Base-by-base conservation (phyloP, 257 asterid species). In the Ligustrum vulgare region DNA sequence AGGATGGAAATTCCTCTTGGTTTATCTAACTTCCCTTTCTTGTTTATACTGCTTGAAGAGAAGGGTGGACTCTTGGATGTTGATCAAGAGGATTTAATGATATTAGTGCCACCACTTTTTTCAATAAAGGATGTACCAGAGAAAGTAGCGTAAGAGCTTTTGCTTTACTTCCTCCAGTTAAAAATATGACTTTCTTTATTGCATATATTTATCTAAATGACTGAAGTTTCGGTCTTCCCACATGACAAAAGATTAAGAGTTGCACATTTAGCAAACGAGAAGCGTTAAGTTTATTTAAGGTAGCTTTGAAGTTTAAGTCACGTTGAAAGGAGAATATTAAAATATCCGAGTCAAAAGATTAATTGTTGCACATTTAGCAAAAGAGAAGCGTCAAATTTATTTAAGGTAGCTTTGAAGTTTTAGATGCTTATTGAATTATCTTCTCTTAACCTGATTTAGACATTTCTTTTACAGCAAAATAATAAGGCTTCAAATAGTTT, bases 1-100 rank as follows among this genome's bases (percentile, higher is more conserved):
- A 31, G 45, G 66, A 47, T 77, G 75, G 45, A 58, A 47, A 41
- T 67, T 41, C 51, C 41, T 79, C 70, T 69, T 49, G 77, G 63
- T 15, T 28, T 65, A 9, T 77, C 67, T 77, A 54, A 76, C 71
- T 76, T 63, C 33, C 28, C 32, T 82, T 67, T 78, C 47, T 82
- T 83, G 76, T 62, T 54, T 79, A 34, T 32, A 15, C 75, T 16
- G 58, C 73, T 72, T 75, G 58, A 51, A 91, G 96, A 85, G 79
- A 84, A 86, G 68, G 91, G 84, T 77, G 91, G 86, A 67, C 85
- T 84, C 69, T 67, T 88, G 75, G 96, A 89, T 83, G 88, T 85
- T 35, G 96, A 84, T 80, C 92, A 86, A 75, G 99, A 94, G 33
- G 96, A 92, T 86, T 76, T 88, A 64, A 86, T 94, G 97, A 88